phyloP scores from a whole-genome alignment of 2,329 filamentous ascomycete species.

The Xylaria sp. region DNA sequence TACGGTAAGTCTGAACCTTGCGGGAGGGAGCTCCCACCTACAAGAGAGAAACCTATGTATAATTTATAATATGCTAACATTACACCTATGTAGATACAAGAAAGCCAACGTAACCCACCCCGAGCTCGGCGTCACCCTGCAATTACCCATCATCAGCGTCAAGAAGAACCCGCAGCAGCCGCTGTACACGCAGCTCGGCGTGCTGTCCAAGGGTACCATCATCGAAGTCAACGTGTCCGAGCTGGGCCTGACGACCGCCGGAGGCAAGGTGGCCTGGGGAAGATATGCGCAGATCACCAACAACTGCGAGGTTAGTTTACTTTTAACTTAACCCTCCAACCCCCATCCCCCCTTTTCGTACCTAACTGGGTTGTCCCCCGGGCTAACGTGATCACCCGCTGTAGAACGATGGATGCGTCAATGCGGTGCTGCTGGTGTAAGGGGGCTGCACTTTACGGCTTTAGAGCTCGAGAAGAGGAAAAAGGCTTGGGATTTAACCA shows the following conservation, averaged over 20 bases:
- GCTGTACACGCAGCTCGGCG: slow-evolving; percentile 89
- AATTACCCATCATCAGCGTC: slow-evolving; percentile 74
- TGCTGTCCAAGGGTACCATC: slow-evolving; percentile 81
- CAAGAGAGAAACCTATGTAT: background rate
- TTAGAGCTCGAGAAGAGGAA: background rate
- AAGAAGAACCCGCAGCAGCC: slow-evolving; percentile 80
- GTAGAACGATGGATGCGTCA: slow-evolving; percentile 46
- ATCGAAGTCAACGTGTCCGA: slow-evolving; percentile 90
- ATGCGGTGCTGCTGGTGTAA: slow-evolving; percentile 40
- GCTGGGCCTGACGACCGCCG: slow-evolving; percentile 85
- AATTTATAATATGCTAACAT: background rate
- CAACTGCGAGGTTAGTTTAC: slow-evolving; percentile 44
- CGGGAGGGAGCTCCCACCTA: background rate
- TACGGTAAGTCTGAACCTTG: slow-evolving; percentile 38
- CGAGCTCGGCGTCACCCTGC: slow-evolving; percentile 83
- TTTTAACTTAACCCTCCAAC: background rate
- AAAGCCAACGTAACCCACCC: slow-evolving; percentile 77
- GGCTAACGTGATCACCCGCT: background rate
- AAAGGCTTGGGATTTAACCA: slow-evolving; percentile 1
- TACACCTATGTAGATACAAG: slow-evolving; percentile 61
- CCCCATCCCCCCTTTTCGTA: background rate
- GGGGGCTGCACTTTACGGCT: background rate
- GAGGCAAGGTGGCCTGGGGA: slow-evolving; percentile 93
- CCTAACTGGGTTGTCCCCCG: background rate
- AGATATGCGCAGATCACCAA: slow-evolving; percentile 44